phyloP scores from a whole-genome alignment of 345 rosid genomes.

The Anacardium occidentale region DNA sequence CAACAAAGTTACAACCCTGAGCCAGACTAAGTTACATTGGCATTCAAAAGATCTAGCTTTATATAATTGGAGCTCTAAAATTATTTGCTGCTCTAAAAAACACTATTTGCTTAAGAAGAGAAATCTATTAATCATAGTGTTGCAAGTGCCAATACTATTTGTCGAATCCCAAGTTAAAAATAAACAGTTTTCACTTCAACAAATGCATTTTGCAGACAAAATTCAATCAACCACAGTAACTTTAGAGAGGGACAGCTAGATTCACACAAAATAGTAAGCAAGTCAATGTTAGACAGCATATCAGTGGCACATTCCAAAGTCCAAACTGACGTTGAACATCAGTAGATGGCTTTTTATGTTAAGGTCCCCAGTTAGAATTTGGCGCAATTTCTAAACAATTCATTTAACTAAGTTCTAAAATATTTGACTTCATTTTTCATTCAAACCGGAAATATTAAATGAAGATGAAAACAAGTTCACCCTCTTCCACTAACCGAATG shows the following conservation, averaged over 20 bases:
- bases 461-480: no score
- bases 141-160: background rate
- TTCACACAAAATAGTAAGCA: background rate
- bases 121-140: background rate
- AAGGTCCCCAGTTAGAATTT: background rate
- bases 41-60: background rate
- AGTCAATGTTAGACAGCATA: background rate
- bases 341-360: background rate
- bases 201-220: background rate
- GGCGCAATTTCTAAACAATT: background rate
- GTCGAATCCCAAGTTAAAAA: background rate
- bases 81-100: background rate
- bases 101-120: background rate
- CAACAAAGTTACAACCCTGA: background rate
- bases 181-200: background rate
- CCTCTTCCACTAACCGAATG: no score
- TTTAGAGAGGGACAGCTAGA: background rate
- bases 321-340: background rate
- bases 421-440: no score
- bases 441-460: no score
- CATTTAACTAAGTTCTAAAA: no score
- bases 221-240: background rate
- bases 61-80: background rate
- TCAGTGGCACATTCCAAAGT: background rate
- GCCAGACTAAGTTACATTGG: background rate